Evolutionary conservation across 2,329 filamentous ascomycete species (phyloP).

Genomic region (Capronia coronata): DNA sequence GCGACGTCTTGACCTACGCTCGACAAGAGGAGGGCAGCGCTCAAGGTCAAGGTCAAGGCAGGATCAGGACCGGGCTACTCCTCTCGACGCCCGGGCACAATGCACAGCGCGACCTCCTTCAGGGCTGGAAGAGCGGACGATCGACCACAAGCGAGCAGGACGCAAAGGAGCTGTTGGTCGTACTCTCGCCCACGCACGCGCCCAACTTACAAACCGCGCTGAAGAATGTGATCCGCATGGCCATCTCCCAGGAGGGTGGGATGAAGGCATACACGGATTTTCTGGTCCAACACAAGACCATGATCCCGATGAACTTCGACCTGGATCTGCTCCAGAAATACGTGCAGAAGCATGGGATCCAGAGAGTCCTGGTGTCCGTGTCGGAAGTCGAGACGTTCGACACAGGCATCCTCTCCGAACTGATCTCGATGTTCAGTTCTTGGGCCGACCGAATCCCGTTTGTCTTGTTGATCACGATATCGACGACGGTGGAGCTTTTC

Average conservation of each 20-base stretch:
- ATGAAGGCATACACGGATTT: conserved; percentile 37
- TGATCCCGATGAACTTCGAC: conserved; percentile 41
- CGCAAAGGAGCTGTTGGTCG: conserved; percentile 31
- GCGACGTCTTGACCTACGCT: conserved; percentile 30
- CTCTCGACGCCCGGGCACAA: conserved; percentile 15
- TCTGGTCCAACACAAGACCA: conserved; percentile 36
- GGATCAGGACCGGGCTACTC: conserved; percentile 19
- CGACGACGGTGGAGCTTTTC: conserved; percentile 57
- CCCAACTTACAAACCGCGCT: conserved; percentile 42
- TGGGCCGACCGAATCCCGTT: conserved; percentile 59
- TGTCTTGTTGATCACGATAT: conserved; percentile 53
- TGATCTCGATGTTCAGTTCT: conserved; percentile 45
- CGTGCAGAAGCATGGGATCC: conserved; percentile 34
- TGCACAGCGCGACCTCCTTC: conserved; percentile 12
- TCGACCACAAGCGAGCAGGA: not conserved
- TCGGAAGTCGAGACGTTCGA: conserved; percentile 46
- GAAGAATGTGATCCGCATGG: conserved; percentile 42
- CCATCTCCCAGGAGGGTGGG: conserved; percentile 33
- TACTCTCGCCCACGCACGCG: conserved; percentile 41
- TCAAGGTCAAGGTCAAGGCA: conserved; percentile 6
- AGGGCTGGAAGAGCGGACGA: conserved; percentile 5
- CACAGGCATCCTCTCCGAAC: conserved; percentile 38
- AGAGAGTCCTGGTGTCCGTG: conserved; percentile 40
- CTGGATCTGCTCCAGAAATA: conserved; percentile 42
- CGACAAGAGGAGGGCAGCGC: not conserved